Evolutionary conservation across 352 stramenopile genomes (phyloP).

Genomic region (Phytopythium chamaehyphon): DNA sequence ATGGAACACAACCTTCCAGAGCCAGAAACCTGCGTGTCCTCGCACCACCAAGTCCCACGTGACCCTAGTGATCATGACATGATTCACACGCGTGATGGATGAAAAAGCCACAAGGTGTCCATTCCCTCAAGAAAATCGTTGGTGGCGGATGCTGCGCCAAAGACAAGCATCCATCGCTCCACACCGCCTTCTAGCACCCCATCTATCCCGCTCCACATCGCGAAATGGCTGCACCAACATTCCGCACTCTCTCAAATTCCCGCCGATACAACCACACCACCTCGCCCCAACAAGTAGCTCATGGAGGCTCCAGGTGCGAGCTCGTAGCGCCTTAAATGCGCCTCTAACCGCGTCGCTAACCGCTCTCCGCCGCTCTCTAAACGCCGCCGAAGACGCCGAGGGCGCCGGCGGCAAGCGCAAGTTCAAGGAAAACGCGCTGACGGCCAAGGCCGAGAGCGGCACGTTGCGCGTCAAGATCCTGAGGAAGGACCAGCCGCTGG

Average conservation of each 20-base stretch:
- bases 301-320: slow-evolving; percentile 5
- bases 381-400: neutral
- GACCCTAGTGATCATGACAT: too few relatives aligned
- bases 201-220: too few relatives aligned
- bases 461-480: slow-evolving; percentile 80
- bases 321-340: neutral
- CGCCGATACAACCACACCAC: neutral
- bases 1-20: neutral
- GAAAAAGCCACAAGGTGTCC: too few relatives aligned
- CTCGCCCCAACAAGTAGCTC: neutral
- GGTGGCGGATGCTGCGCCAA: too few relatives aligned
- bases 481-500: slow-evolving; percentile 19
- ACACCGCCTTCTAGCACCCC: too few relatives aligned
- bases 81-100: too few relatives aligned
- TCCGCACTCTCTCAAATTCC: too few relatives aligned
- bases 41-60: too few relatives aligned
- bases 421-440: slow-evolving; percentile 72
- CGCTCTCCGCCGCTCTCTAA: neutral
- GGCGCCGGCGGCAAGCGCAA: slow-evolving; percentile 57
- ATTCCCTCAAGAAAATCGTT: too few relatives aligned
- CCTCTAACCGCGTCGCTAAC: neutral
- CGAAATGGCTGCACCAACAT: too few relatives aligned
- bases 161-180: too few relatives aligned
- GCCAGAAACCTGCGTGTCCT: neutral
- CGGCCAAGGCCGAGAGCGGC: slow-evolving; percentile 66